These are phyloP conservation scores for Terana coerulea DNA, from an alignment of 768 basidiomycete genomes.

Conservation along the genomic window DNA sequence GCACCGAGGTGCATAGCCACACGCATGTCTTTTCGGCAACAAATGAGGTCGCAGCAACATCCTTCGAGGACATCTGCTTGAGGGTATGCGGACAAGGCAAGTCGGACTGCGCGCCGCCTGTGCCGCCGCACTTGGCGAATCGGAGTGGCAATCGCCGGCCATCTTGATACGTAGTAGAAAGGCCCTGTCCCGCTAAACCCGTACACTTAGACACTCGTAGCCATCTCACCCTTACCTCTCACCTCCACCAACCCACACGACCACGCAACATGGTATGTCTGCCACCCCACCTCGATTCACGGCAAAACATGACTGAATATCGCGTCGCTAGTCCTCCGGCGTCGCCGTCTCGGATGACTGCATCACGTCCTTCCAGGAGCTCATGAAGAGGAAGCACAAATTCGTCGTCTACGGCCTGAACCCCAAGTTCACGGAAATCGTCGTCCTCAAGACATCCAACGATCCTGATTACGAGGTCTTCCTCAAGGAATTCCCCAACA, in stretches of 20 bases:
- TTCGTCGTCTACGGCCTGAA: slow-evolving; percentile 82
- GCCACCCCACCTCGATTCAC: background rate
- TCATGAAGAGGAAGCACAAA: slow-evolving; percentile 70
- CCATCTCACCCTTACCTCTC: slow-evolving; percentile 7
- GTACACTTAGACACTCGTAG: slow-evolving; percentile 1
- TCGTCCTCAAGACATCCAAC: slow-evolving; percentile 64
- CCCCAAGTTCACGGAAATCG: slow-evolving; percentile 60
- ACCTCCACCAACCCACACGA: slow-evolving; percentile 7
- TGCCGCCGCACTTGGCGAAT: background rate
- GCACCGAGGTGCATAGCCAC: too few species aligned
- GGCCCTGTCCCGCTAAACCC: slow-evolving; percentile 3
- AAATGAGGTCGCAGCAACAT: too few species aligned
- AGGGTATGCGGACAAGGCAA: slow-evolving; percentile 3
- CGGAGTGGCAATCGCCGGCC: slow-evolving; percentile 17
- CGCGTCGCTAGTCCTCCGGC: slow-evolving; percentile 53
- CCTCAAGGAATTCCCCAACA: slow-evolving; percentile 65
- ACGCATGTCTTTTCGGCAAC: too few species aligned
- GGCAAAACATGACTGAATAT: background rate
- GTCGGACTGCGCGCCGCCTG: slow-evolving; percentile 6
- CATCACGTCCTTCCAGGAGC: slow-evolving; percentile 53
- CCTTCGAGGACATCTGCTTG: background rate
- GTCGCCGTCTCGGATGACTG: slow-evolving; percentile 58
- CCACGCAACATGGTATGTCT: slow-evolving; percentile 12
- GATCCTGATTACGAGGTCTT: slow-evolving; percentile 66
- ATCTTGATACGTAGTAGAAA: slow-evolving; percentile 13